Percentiles rank a stretch among this genome's conserved stretches.
phyloP scores from a whole-genome alignment of 2,329 filamentous ascomycete genomes.

The Neonectria neomacrospora region DNA sequence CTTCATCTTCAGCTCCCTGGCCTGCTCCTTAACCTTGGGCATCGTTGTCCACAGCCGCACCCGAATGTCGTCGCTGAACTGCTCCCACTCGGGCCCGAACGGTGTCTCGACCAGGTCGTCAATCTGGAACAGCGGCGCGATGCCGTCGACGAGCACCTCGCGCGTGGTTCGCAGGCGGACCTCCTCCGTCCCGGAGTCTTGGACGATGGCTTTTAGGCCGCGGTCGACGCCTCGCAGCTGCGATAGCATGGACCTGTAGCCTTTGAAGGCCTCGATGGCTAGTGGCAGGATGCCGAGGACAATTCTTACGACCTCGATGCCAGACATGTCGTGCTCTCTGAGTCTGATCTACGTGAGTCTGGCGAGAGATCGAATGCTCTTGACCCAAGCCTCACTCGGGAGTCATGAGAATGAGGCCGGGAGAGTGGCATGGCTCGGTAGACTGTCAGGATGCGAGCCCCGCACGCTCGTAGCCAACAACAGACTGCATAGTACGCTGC shows the following conservation, averaged over 20 bases:
- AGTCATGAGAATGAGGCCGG: neutral
- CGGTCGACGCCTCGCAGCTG: neutral
- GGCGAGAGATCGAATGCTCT: neutral
- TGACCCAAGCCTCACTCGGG: neutral
- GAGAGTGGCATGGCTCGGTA: too few species aligned
- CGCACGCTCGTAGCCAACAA: too few species aligned
- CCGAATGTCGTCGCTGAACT: slow-evolving; percentile 1
- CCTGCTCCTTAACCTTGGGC: slow-evolving; percentile 2
- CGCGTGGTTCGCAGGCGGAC: slow-evolving; percentile 19
- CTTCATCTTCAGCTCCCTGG: slow-evolving; percentile 2
- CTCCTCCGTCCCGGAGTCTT: slow-evolving; percentile 20
- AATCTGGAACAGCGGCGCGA: slow-evolving; percentile 8
- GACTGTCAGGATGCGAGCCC: too few species aligned
- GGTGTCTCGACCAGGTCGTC: slow-evolving; percentile 19
- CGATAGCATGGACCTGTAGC: slow-evolving; percentile 9
- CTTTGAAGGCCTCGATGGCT: slow-evolving; percentile 15
- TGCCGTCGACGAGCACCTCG: slow-evolving; percentile 18
- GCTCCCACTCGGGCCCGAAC: slow-evolving; percentile 16
- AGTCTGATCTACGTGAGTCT: neutral
- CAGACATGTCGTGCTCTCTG: slow-evolving; percentile 9
- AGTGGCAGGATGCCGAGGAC: slow-evolving; percentile 15
- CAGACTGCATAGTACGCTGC: too few species aligned
- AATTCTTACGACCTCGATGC: slow-evolving; percentile 17
- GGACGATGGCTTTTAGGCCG: slow-evolving; percentile 7
- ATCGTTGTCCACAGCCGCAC: slow-evolving; percentile 6